Evolutionary conservation across 106 monocot genomes (phyloP).

Genomic region (Platanthera zijinensis): DNA sequence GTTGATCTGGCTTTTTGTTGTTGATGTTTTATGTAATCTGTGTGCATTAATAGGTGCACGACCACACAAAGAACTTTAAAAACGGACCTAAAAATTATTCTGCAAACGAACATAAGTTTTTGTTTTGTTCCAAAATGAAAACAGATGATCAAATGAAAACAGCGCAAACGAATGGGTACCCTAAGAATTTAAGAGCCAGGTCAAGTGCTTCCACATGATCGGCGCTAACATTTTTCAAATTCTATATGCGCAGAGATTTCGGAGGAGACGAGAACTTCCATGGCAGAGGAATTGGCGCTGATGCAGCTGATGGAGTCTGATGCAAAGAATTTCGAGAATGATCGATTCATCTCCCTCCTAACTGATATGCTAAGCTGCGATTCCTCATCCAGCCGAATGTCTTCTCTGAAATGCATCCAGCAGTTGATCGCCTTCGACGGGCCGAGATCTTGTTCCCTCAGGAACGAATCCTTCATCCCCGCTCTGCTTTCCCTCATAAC

Average conservation of each 20-base stretch:
- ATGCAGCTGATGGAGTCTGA: slow-evolving; percentile 1
- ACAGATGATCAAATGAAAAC: too few relatives aligned
- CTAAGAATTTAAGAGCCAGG: too few relatives aligned
- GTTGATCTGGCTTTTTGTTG: too few relatives aligned
- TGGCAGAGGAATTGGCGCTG: slow-evolving; percentile 3
- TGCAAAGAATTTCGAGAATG: slow-evolving; percentile 4
- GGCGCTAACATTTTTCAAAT: too few relatives aligned
- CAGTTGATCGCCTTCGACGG: background rate
- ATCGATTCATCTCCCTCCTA: slow-evolving; percentile 10
- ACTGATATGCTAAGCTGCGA: background rate
- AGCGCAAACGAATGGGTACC: too few relatives aligned
- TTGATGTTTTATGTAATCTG: too few relatives aligned
- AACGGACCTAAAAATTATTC: too few relatives aligned
- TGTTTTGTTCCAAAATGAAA: too few relatives aligned
- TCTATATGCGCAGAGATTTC: background rate
- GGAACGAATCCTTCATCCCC: background rate
- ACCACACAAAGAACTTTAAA: too few relatives aligned
- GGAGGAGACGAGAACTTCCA: background rate
- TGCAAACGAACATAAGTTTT: too few relatives aligned
- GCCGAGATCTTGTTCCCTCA: background rate
- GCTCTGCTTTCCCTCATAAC: slow-evolving; percentile 5
- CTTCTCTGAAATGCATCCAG: slow-evolving; percentile 10
- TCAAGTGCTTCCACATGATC: too few relatives aligned
- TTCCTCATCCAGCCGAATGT: background rate
- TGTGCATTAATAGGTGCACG: too few relatives aligned